phyloP scores from a whole-genome alignment of 805 yeast species.

The Cyberlindnera mrakii region DNA sequence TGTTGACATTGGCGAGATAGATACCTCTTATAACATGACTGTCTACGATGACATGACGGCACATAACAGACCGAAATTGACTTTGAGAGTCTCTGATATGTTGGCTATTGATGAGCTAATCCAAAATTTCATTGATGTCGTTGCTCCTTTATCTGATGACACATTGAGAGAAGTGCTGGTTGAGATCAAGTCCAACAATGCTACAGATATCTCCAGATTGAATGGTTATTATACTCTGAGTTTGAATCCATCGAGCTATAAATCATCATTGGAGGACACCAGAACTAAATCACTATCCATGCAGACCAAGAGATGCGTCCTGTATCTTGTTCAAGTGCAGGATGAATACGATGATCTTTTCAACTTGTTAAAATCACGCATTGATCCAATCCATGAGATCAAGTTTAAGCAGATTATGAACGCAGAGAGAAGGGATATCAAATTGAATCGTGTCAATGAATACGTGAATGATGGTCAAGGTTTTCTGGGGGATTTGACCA shows the following conservation, averaged over 20 bases:
- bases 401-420: slow-evolving; percentile 50
- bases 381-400: slow-evolving; percentile 62
- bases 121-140: slow-evolving; percentile 33
- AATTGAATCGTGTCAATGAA: slow-evolving; percentile 32
- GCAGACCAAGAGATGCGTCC: slow-evolving; percentile 77
- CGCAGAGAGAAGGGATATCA: slow-evolving; percentile 35
- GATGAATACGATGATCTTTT: slow-evolving; percentile 55
- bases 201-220: slow-evolving; percentile 41
- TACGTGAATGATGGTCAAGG: slow-evolving; percentile 37
- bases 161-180: slow-evolving; percentile 40
- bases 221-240: slow-evolving; percentile 51
- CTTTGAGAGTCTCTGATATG: slow-evolving; percentile 41
- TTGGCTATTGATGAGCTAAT: slow-evolving; percentile 38
- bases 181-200: slow-evolving; percentile 36
- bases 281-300: slow-evolving; percentile 55
- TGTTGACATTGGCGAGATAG: slow-evolving; percentile 51
- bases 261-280: slow-evolving; percentile 42
- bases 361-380: slow-evolving; percentile 63
- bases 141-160: slow-evolving; percentile 48
- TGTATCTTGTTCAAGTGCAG: slow-evolving; percentile 81
- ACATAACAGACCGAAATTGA: slow-evolving; percentile 42
- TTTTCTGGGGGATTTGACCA: slow-evolving; percentile 43
- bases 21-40: slow-evolving; percentile 51
- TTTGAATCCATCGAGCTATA: slow-evolving; percentile 50
- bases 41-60: slow-evolving; percentile 66